Base-by-base conservation (phyloP, 2,329 filamentous ascomycete species). In the Fusarium algeriense region DNA sequence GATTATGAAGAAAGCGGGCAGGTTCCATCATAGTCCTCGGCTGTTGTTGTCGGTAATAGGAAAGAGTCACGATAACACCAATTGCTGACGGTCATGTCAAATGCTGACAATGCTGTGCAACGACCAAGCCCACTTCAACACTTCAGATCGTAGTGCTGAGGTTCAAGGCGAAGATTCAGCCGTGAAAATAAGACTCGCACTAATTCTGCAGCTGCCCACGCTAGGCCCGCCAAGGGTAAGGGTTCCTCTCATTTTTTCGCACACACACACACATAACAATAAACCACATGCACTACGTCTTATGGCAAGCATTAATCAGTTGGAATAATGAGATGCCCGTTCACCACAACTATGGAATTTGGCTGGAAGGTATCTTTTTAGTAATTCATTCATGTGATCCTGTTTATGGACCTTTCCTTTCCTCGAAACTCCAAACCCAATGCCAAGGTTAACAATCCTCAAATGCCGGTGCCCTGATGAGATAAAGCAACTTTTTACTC, bases 381-480 rank as follows among this genome's bases (percentile, higher is more conserved):
- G 73, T 73, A 71, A 73, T 80, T 78, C 77, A 81, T 82, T 82
- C 78, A 78, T 80, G 72, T 75, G 73, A 77, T 76, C 79, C 76
- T 77, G 71, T 74, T 70, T 75, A 77, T 64, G 75, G 79, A 79
- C 73, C 76, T 71, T 78, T 73, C 76, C 75, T 75, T 80, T 77
- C 77, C 77, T 72, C 71, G 75, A 76, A 82, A 82, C 80, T 81
- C 81, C 80, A 76, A 77, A 81, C 76, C 79, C 79, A 80, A 80
- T 77, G 76, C 76, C 69, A 76, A 75, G 73, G 74, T 67, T 71
- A 73, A 76, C 75, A 74, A 78, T 71, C 70, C 64, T 77, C 75
- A 75, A 64, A 76, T 75, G 71, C 67, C 69, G 67, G 72, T 72
- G 64, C 50, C 64, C 64, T 54, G 65, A 74, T 69, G 65, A 66